Percentiles rank a stretch among this genome's conserved stretches.
These are phyloP conservation scores for Schrenkiella parvula DNA, from an alignment of 345 rosid genomes.

Conservation along the genomic window DNA sequence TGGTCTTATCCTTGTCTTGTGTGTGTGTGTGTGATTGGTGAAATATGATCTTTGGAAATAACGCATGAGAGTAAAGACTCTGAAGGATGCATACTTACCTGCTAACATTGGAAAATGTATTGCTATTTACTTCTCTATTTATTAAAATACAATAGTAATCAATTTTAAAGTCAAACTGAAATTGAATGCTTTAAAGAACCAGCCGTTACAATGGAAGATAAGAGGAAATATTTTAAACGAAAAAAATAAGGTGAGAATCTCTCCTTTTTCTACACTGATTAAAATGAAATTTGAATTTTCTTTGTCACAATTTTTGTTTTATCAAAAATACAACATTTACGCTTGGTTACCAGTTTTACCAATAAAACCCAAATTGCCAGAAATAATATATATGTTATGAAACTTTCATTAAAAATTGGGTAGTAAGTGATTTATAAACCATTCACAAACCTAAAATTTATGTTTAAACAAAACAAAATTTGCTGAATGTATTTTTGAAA, in stretches of 20 bases:
- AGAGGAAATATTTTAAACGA: background rate
- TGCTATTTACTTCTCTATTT: background rate
- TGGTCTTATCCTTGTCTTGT: background rate
- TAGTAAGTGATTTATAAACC: background rate
- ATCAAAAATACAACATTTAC: background rate
- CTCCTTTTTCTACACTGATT: background rate
- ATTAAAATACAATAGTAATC: background rate
- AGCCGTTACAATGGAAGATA: constrained; percentile 21
- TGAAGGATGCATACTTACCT: background rate
- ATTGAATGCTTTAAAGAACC: constrained; percentile 21
- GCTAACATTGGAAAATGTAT: constrained; percentile 21
- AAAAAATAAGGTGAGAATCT: background rate
- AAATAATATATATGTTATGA: background rate
- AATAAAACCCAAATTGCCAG: background rate
- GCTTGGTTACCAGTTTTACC: background rate
- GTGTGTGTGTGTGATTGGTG: background rate
- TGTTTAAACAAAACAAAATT: background rate
- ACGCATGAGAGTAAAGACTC: background rate
- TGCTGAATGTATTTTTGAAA: background rate
- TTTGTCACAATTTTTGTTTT: background rate
- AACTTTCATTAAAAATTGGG: background rate
- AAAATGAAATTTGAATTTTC: background rate
- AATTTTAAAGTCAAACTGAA: constrained; percentile 10
- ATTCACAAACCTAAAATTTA: background rate
- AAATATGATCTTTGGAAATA: constrained; percentile 16